These are phyloP conservation scores for Penicillium griseofulvum DNA, from an alignment of 2,329 filamentous ascomycete species.

Conservation along the genomic window DNA sequence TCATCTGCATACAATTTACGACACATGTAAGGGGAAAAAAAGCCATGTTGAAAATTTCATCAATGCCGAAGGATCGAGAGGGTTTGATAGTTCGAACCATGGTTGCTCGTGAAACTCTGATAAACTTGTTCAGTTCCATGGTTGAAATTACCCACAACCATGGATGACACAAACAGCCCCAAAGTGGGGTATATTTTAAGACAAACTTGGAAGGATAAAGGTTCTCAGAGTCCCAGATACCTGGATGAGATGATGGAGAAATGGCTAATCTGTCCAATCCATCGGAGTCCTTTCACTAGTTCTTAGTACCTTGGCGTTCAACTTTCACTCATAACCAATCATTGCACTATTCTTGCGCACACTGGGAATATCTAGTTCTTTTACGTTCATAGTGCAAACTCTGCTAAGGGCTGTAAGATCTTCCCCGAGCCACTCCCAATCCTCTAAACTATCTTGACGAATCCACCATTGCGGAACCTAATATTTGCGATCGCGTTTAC, in stretches of 20 bases:
- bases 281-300: background rate
- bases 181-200: background rate
- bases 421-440: constrained; percentile 15
- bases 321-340: constrained; percentile 17
- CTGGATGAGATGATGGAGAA: constrained; percentile 18
- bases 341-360: background rate
- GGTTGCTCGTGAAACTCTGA: background rate
- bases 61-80: background rate
- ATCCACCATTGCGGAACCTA: constrained; percentile 14
- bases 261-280: background rate
- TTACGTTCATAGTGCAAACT: constrained; percentile 14
- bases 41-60: background rate
- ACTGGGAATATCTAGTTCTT: constrained; percentile 7
- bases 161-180: background rate
- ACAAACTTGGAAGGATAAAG: background rate
- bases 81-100: background rate
- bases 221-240: constrained; percentile 13
- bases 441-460: constrained; percentile 12
- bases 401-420: constrained; percentile 11
- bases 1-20: constrained; percentile 1
- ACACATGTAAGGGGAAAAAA: background rate
- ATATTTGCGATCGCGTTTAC: constrained; percentile 10
- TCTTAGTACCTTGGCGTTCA: constrained; percentile 1
- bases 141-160: no score
- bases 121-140: background rate